A percentile compares a stretch with the other conserved stretches of the same genome.
Evolutionary conservation across 768 basidiomycete genomes (phyloP).

Genomic region (Rhizopogon salebrosus): DNA sequence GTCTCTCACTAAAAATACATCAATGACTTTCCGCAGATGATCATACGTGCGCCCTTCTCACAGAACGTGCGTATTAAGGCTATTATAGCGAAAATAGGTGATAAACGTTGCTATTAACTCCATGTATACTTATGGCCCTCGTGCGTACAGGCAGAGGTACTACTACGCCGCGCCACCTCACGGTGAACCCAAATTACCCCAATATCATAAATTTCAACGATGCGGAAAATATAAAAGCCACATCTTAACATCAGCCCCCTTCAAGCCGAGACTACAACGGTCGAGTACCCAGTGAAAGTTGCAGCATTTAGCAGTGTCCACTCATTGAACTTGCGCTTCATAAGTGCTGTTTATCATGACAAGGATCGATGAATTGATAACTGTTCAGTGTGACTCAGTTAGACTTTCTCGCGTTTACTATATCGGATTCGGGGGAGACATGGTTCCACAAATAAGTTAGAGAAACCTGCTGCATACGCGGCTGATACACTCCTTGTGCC

Average conservation of each 20-base stretch:
- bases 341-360: constrained; percentile 34
- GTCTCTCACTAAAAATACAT: constrained; percentile 2
- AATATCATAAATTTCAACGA: constrained; percentile 77
- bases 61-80: constrained; percentile 74
- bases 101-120: constrained; percentile 12
- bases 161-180: constrained; percentile 64
- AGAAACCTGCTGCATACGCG: constrained; percentile 76
- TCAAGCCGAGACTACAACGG: constrained; percentile 62
- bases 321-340: constrained; percentile 74
- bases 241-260: constrained; percentile 66
- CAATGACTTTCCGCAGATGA: constrained; percentile 43
- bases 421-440: constrained; percentile 80
- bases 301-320: constrained; percentile 75
- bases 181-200: constrained; percentile 69
- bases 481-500: constrained; percentile 60
- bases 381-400: constrained; percentile 53
- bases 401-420: constrained; percentile 69
- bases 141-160: constrained; percentile 61
- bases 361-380: background rate
- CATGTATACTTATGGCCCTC: constrained; percentile 5
- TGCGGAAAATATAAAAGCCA: constrained; percentile 60
- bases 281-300: constrained; percentile 74
- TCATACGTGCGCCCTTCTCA: constrained; percentile 76
- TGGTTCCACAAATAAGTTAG: constrained; percentile 51
- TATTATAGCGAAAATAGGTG: constrained; percentile 74